Conservation (phyloP, 345 rosid genomes). For the Physaria fendleri region DNA sequence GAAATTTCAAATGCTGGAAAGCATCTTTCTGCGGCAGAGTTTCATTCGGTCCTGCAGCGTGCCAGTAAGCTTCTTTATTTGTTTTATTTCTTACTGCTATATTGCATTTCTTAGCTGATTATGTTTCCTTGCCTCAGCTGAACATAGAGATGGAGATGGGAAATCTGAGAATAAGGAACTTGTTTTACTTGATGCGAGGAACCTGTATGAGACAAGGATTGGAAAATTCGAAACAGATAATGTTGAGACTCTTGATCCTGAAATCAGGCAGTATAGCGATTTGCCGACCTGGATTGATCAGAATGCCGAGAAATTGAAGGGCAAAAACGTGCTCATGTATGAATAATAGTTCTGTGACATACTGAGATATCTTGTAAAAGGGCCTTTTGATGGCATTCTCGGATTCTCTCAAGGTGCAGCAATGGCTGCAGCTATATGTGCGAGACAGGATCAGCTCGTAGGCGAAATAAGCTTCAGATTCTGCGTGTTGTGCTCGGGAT, state of each 20-base stretch:
- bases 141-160: constrained; percentile 27
- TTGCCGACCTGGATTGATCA: constrained; percentile 80
- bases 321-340: constrained; percentile 77
- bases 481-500: constrained; percentile 79
- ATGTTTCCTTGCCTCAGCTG: constrained; percentile 28
- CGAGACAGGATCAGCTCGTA: constrained; percentile 29
- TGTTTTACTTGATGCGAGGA: constrained; percentile 86
- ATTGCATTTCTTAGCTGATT: constrained; percentile 2
- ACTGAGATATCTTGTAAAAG: constrained; percentile 27
- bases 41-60: constrained; percentile 67
- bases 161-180: constrained; percentile 33
- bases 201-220: constrained; percentile 85
- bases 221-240: constrained; percentile 62
- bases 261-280: constrained; percentile 90
- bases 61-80: constrained; percentile 37
- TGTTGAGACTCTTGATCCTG: constrained; percentile 79
- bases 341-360: constrained; percentile 20
- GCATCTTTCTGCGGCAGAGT: constrained; percentile 81
- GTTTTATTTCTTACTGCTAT: not conserved
- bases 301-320: constrained; percentile 57
- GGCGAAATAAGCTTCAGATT: constrained; percentile 68
- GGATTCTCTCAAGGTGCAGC: constrained; percentile 98
- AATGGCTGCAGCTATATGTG: constrained; percentile 68
- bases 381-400: constrained; percentile 92
- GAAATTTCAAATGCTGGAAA: constrained; percentile 73